Evolutionary conservation across 1,284 basidiomycete genomes (phyloP).

Genomic region (Moesziomyces parantarcticus): DNA sequence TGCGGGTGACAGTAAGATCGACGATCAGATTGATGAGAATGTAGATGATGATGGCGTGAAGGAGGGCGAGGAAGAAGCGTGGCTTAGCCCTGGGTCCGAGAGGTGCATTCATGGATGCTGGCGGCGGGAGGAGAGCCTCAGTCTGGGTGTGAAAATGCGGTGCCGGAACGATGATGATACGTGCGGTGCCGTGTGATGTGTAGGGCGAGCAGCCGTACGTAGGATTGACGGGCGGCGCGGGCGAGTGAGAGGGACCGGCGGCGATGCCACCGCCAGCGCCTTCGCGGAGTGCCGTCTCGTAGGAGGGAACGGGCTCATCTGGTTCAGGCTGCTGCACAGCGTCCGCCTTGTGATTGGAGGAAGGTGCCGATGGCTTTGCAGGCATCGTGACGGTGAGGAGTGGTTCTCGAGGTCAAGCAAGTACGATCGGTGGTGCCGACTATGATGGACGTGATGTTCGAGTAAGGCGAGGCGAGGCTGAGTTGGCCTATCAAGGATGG

Average conservation of each 20-base stretch:
- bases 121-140: conserved; percentile 20
- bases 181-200: conserved; percentile 31
- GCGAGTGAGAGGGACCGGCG: conserved; percentile 16
- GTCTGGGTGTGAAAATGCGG: conserved; percentile 13
- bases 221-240: conserved; percentile 7
- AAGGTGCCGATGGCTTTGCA: conserved; percentile 2
- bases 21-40: conserved; percentile 37
- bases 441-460: neutral
- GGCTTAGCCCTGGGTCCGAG: conserved; percentile 18
- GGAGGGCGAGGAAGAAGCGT: conserved; percentile 36
- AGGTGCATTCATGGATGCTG: conserved; percentile 9
- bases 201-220: conserved; percentile 41
- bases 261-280: conserved; percentile 30
- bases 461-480: neutral
- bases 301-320: conserved; percentile 48
- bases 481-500: neutral
- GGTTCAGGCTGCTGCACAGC: conserved; percentile 1
- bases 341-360: neutral
- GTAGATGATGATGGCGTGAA: conserved; percentile 42
- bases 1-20: conserved; percentile 31
- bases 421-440: no score
- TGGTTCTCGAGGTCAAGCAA: neutral
- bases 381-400: neutral
- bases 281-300: conserved; percentile 41
- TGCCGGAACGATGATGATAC: conserved; percentile 42